Base-by-base conservation (phyloP, 345 rosid species). In the Leavenworthia alabamica region DNA sequence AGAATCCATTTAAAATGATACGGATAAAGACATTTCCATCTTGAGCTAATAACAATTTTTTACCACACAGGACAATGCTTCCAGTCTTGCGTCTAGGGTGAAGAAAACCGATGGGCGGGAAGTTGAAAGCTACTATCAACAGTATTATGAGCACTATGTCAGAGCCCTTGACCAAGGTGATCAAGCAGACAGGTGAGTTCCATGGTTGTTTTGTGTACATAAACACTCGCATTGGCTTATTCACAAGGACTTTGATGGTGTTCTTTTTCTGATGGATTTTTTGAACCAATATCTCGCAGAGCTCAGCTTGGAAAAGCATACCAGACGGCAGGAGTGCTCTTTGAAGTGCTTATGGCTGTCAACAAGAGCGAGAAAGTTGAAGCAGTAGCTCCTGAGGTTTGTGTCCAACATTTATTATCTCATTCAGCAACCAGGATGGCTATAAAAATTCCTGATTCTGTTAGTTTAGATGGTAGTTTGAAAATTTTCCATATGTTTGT, bases 351-450 rank as follows among this genome's bases (percentile, higher is more conserved):
- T 55, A 89, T 91, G 55, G 98, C 98, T 14, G 98, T 89, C 58
- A 93, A 89, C 74, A 92, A 92, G 82, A 75, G 86, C n/a, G 98
- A 92, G 69, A 83, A 92, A 81, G 96, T 89, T 37, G 98, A 92
- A 83, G 97, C 89, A 81, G 99, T 92, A 80, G 94, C 97, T 70
- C 99, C 99, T 5, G 99, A 93, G 96, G 99, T 93, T 75, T 41
- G 78, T 62, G 28, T 46, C 12, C 40, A 63, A 17, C 56, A 3
- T 66, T 33, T 57, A 56, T 8, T 12, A 56, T 8, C 8, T 57
- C 42, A 17, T 57, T 23, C 58, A 56, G 56, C 37, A 58, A 41
- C n/a, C 44, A 41, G 8, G 54, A 37, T 14, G n/a, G 60, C 33
- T 57, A 22, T 10, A 22, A 44, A 40, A 9, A 4, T 5, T 40